Percentiles rank a stretch among this genome's conserved stretches.
These are phyloP conservation scores for Microbotryum scabiosae DNA, from an alignment of 1,284 basidiomycete genomes.

Conservation along the genomic window DNA sequence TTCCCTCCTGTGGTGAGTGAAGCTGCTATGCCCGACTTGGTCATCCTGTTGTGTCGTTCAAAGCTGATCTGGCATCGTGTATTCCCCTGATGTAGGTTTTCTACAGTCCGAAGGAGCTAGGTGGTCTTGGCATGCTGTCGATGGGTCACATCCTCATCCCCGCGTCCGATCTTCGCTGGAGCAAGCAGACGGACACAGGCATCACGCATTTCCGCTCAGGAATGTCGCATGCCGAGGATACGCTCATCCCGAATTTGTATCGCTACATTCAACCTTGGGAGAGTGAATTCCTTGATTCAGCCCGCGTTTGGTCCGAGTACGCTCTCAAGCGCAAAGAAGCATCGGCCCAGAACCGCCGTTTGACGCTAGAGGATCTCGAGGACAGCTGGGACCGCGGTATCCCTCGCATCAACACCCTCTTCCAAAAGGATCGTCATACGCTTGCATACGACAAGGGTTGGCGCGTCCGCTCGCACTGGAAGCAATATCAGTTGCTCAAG, in stretches of 20 bases:
- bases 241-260: conserved; percentile 93
- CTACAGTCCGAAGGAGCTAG: conserved; percentile 58
- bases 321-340: conserved; percentile 99
- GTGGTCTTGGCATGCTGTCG: conserved; percentile 96
- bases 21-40: not conserved
- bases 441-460: conserved; percentile 83
- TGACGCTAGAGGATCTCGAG: conserved; percentile 38
- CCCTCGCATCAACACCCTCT: conserved; percentile 91
- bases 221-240: conserved; percentile 52
- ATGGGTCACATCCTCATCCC: conserved; percentile 99
- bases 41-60: not conserved
- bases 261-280: conserved; percentile 99
- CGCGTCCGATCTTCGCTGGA: conserved; percentile 93
- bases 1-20: conserved; percentile 60
- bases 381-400: conserved; percentile 72
- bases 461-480: conserved; percentile 76
- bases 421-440: conserved; percentile 73
- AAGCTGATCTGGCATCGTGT: conserved; percentile 55
- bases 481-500: conserved; percentile 91
- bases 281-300: conserved; percentile 95
- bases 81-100: conserved; percentile 76
- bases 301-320: conserved; percentile 98
- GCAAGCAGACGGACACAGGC: conserved; percentile 93
- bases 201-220: conserved; percentile 42
- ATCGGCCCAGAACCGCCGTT: conserved; percentile 87